Evolutionary conservation across 2,329 filamentous ascomycete genomes (phyloP).

Genomic region (Pezicula radicicola): DNA sequence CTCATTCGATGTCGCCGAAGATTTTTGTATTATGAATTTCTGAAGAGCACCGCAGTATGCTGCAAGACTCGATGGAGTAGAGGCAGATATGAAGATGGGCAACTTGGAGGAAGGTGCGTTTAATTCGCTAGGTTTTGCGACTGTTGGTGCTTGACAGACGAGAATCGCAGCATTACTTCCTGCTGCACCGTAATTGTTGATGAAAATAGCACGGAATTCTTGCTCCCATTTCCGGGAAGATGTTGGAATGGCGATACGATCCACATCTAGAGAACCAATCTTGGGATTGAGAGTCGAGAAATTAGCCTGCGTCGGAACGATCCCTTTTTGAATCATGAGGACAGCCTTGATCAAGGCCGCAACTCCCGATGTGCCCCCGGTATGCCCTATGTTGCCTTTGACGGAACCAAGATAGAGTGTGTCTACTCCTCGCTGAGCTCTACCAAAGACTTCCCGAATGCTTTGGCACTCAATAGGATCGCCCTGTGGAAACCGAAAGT

Average conservation of each 20-base stretch:
- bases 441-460: slow-evolving; percentile 8
- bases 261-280: neutral
- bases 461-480: slow-evolving; percentile 19
- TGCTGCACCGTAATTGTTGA: slow-evolving; percentile 21
- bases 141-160: slow-evolving; percentile 1
- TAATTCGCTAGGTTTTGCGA: too few species aligned
- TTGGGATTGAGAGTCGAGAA: slow-evolving; percentile 31
- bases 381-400: slow-evolving; percentile 41
- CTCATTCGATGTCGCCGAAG: too few species aligned
- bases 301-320: slow-evolving; percentile 20
- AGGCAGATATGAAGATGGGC: too few species aligned
- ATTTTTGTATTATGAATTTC: too few species aligned
- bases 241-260: neutral
- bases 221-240: too few species aligned
- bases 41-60: too few species aligned
- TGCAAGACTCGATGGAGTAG: too few species aligned
- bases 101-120: neutral
- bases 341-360: slow-evolving; percentile 40
- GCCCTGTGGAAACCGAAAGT: too few species aligned
- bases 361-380: slow-evolving; percentile 41
- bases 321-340: slow-evolving; percentile 27
- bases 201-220: slow-evolving; percentile 2
- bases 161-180: slow-evolving; percentile 17
- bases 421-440: neutral
- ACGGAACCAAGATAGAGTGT: slow-evolving; percentile 16